phyloP scores from a whole-genome alignment of 2,329 filamentous ascomycete genomes.

The Xylariales sp. region DNA sequence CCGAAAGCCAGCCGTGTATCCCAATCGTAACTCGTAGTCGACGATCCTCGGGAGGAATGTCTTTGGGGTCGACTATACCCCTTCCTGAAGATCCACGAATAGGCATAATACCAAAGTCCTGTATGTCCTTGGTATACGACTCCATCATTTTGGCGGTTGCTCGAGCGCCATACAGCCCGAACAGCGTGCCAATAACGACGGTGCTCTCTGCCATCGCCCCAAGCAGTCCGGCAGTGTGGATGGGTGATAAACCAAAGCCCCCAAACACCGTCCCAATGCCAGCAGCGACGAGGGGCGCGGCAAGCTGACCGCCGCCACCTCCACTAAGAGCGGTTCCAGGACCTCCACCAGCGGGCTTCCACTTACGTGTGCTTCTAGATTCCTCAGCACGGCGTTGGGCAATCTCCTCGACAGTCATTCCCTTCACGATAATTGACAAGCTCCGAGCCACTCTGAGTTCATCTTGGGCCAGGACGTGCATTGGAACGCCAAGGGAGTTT shows the following conservation, averaged over 20 bases:
- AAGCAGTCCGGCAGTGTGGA: conserved; percentile 72
- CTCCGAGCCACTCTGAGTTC: conserved; percentile 73
- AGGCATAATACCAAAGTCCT: conserved; percentile 84
- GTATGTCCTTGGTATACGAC: conserved; percentile 77
- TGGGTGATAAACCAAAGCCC: conserved; percentile 69
- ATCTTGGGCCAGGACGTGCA: conserved; percentile 61
- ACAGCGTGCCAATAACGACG: conserved; percentile 76
- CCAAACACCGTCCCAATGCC: conserved; percentile 77
- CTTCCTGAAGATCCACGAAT: conserved; percentile 48
- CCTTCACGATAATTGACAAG: conserved; percentile 70
- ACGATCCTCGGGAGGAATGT: conserved; percentile 53
- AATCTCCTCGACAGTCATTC: conserved; percentile 63
- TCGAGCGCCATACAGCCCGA: conserved; percentile 83
- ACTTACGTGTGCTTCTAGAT: conserved; percentile 59
- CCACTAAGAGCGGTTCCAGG: conserved; percentile 51
- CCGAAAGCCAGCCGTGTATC: conserved; percentile 75
- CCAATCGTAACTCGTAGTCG: conserved; percentile 78
- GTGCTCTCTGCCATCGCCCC: conserved; percentile 77
- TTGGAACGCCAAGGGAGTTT: conserved; percentile 65
- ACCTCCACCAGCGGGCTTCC: conserved; percentile 52
- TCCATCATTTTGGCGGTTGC: conserved; percentile 87
- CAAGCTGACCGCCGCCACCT: conserved; percentile 67
- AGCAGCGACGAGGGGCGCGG: conserved; percentile 70
- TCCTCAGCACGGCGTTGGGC: conserved; percentile 60
- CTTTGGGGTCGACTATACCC: conserved; percentile 42